Evolutionary conservation across 2,329 filamentous ascomycete species (phyloP), one percentile per base, ranked within the genome.

Genomic region (Fusarium sp.): DNA sequence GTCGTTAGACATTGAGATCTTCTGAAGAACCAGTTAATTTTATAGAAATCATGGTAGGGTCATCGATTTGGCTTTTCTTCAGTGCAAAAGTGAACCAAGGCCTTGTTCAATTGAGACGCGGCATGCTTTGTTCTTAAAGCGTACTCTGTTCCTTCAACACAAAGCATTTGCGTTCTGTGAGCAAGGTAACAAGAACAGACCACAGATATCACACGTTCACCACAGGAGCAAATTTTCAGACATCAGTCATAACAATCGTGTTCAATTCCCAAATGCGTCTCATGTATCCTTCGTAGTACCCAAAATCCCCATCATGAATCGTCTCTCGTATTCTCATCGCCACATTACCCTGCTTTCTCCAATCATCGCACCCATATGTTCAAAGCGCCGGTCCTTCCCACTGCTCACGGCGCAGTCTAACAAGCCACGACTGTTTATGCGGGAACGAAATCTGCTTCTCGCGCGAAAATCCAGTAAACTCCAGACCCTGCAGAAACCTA

Each of bases 351-450:
- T 49, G 39, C 33, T 16, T 15, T 46, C 37, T 37, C 27, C 48
- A 60, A 23, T 35, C 31, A 25, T 4, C 21, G 0, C 29, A 41
- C 11, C 35, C 49, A 46, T 29, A 58, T 31, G 1, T 49, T 73
- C 59, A 92, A 35, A 92, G 74, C 9, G 84, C 85, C 19, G 94
- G 94, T 0, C 89, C 90, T 49, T 92, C 88, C 92, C 94, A 98
- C 25, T 87, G 89, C 73, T 97, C 94, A 67, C 95, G 87, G 63
- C 90, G 87, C 71, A 97, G 87, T 77, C 92, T 92, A 82, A 97
- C 92, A 69, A 95, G 87, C 82, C 95, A 97, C 11, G 94, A 91
- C 80, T 97, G 94, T 82, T 99, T 99, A 80, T 98, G 95, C 3
- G 94, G 92, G 72, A 99, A 94, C 2, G 91, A 88, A 56, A 98